Evolutionary conservation across 768 basidiomycete genomes (phyloP).

Genomic region (Sporobolomyces roseus): DNA sequence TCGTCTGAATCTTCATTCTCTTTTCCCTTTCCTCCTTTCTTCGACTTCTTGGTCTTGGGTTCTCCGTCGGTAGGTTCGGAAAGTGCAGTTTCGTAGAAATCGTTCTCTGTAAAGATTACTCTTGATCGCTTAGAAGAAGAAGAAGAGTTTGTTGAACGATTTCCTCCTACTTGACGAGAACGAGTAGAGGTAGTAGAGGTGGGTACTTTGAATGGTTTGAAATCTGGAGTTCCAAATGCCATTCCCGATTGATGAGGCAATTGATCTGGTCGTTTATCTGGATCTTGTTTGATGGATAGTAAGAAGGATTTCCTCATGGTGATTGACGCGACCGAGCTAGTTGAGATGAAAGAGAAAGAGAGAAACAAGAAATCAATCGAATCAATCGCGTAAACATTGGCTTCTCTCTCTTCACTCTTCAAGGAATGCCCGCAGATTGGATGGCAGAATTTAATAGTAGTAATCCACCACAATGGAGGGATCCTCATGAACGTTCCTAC

Average conservation of each 20-base stretch:
- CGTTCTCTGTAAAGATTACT: constrained; percentile 42
- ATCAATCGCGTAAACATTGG: background rate
- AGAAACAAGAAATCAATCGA: constrained; percentile 1
- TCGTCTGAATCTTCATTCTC: constrained; percentile 48
- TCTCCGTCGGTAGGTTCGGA: constrained; percentile 55
- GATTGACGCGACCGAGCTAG: background rate
- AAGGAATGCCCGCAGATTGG: constrained; percentile 13
- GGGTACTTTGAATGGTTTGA: constrained; percentile 44
- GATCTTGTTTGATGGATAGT: constrained; percentile 7
- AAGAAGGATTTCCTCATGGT: constrained; percentile 32
- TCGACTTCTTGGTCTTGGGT: constrained; percentile 59
- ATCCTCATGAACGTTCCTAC: constrained; percentile 1
- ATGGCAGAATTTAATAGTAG: no score
- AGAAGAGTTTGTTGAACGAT: constrained; percentile 31
- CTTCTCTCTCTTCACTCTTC: background rate
- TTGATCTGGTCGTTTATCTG: background rate
- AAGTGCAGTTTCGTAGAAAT: constrained; percentile 49
- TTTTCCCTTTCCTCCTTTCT: constrained; percentile 63
- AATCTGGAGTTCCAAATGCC: constrained; percentile 47
- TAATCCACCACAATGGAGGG: background rate
- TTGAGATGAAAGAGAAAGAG: background rate
- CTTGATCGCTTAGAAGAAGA: constrained; percentile 16
- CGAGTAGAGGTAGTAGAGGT: background rate
- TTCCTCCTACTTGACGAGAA: constrained; percentile 35
- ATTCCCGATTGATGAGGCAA: constrained; percentile 42